Percentiles rank a stretch among this genome's conserved stretches.
Evolutionary conservation across 768 basidiomycete species (phyloP).

Genomic region (Hygrophorus pudorinus): DNA sequence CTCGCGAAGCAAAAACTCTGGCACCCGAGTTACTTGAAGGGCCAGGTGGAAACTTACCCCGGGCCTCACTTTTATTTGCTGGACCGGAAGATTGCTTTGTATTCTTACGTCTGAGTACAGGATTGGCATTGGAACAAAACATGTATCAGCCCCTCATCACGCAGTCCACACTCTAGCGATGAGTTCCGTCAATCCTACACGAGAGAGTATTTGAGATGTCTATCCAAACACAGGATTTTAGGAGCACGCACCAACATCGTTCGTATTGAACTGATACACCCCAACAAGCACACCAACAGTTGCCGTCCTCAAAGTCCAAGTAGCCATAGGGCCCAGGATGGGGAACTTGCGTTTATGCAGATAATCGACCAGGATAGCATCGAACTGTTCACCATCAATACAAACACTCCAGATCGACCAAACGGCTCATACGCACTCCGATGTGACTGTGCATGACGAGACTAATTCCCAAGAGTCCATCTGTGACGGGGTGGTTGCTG

Average conservation of each 20-base stretch:
- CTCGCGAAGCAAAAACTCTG: no score
- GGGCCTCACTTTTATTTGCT: no score
- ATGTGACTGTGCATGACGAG: slow-evolving; percentile 95
- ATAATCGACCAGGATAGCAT: slow-evolving; percentile 76
- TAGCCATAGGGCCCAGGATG: slow-evolving; percentile 51
- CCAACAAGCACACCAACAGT: slow-evolving; percentile 83
- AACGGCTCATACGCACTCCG: slow-evolving; percentile 47
- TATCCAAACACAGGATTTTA: not conserved
- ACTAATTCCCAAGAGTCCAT: slow-evolving; percentile 79
- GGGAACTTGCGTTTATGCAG: slow-evolving; percentile 91
- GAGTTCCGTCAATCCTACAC: slow-evolving; percentile 76
- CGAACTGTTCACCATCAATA: slow-evolving; percentile 43
- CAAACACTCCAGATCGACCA: not conserved
- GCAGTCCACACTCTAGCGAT: slow-evolving; percentile 79
- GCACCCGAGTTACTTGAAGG: no score
- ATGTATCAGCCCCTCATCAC: slow-evolving; percentile 22
- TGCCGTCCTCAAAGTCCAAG: slow-evolving; percentile 69
- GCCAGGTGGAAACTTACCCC: no score
- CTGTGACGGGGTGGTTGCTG: slow-evolving; percentile 72
- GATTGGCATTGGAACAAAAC: not conserved
- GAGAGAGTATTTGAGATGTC: no score
- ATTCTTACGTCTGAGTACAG: no score
- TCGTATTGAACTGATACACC: slow-evolving; percentile 97
- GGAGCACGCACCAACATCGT: slow-evolving; percentile 77
- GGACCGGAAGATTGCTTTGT: no score